Conservation (phyloP, 2,329 filamentous ascomycete species). For the Scedosporium aurantiacum region DNA sequence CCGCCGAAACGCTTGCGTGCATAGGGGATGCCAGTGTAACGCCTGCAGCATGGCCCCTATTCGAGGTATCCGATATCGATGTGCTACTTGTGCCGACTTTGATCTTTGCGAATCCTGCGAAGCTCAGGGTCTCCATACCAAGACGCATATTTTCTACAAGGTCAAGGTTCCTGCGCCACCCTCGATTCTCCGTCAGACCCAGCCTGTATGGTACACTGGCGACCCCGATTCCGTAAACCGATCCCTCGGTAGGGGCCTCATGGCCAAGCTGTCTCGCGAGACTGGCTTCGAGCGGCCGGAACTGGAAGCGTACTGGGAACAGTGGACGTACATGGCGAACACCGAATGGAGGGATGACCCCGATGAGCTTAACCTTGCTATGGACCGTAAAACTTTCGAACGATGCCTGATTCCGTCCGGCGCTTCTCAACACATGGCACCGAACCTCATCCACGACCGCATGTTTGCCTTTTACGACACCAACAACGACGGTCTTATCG, state of each 20-base stretch:
- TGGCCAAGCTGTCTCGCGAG: slow-evolving; percentile 57
- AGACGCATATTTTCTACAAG: slow-evolving; percentile 95
- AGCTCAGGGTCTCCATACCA: slow-evolving; percentile 63
- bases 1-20: slow-evolving; percentile 76
- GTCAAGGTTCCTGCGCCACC: slow-evolving; percentile 82
- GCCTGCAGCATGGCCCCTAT: slow-evolving; percentile 81
- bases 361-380: slow-evolving; percentile 64
- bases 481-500: slow-evolving; percentile 78
- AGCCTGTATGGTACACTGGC: slow-evolving; percentile 79
- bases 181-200: slow-evolving; percentile 68
- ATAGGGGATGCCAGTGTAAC: slow-evolving; percentile 87
- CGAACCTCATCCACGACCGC: slow-evolving; percentile 87
- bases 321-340: slow-evolving; percentile 89
- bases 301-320: slow-evolving; percentile 89
- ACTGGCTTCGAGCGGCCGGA: slow-evolving; percentile 77
- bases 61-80: slow-evolving; percentile 83
- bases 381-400: slow-evolving; percentile 89
- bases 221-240: slow-evolving; percentile 63
- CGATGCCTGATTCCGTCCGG: slow-evolving; percentile 80
- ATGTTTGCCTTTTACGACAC: slow-evolving; percentile 96
- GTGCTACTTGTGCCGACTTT: slow-evolving; percentile 90
- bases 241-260: slow-evolving; percentile 55
- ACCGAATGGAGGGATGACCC: slow-evolving; percentile 76
- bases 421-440: slow-evolving; percentile 62
- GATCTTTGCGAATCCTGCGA: slow-evolving; percentile 94